Evolutionary conservation across 2,329 filamentous ascomycete species (phyloP).

Genomic region (Teratosphaeria pseudoeucalypti): DNA sequence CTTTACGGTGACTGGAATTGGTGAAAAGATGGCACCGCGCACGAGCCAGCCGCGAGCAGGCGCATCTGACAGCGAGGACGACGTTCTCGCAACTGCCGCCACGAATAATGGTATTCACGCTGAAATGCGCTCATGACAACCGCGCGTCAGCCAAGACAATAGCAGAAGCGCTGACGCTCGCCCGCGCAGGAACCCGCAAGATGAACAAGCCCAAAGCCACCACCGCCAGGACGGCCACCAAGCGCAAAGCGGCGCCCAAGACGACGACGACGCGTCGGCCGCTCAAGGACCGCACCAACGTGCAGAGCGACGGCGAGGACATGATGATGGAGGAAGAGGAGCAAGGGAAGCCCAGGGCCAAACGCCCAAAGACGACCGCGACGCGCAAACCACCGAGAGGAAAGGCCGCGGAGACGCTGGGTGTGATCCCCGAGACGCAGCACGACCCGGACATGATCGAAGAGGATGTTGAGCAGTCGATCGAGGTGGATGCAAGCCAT

Average conservation of each 20-base stretch:
- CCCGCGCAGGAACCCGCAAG: slow-evolving; percentile 2
- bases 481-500: slow-evolving; percentile 27
- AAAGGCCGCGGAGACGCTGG: slow-evolving; percentile 25
- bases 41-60: slow-evolving; percentile 5
- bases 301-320: slow-evolving; percentile 29
- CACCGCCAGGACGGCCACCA: slow-evolving; percentile 25
- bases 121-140: neutral
- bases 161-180: neutral
- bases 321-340: slow-evolving; percentile 33
- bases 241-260: slow-evolving; percentile 27
- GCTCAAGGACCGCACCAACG: slow-evolving; percentile 31
- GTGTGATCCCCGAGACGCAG: slow-evolving; percentile 38
- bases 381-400: slow-evolving; percentile 18
- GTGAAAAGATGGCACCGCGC: slow-evolving; percentile 1
- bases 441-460: slow-evolving; percentile 30
- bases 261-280: slow-evolving; percentile 32
- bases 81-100: slow-evolving; percentile 10
- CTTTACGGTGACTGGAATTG: neutral
- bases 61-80: slow-evolving; percentile 16
- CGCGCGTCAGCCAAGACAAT: no score
- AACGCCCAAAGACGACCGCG: slow-evolving; percentile 23
- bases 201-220: slow-evolving; percentile 18
- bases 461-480: slow-evolving; percentile 25
- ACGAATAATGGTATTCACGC: slow-evolving; percentile 1
- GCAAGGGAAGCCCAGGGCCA: slow-evolving; percentile 22